Evolutionary conservation across 768 basidiomycete species (phyloP), one percentile per base, ranked within the genome.

Genomic region (Filobasidium wieringae): DNA sequence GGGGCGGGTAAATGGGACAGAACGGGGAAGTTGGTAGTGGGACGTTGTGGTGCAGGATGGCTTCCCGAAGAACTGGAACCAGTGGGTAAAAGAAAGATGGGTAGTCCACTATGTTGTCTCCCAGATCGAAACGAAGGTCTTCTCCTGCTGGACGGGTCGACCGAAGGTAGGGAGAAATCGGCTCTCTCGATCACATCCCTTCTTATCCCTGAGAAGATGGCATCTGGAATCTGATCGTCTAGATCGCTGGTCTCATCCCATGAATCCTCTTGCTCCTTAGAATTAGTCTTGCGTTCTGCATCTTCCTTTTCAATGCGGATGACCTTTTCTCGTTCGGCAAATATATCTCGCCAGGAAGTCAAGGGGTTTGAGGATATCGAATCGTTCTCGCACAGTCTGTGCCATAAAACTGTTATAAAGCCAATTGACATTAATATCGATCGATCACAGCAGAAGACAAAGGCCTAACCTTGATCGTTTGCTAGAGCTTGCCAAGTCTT

Each of bases 1-100:
- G 68, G 69, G 9, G 65, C 43, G n/a, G 64, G 45, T 19, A 66
- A 37, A 41, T 68, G 61, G 0, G 70, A 71, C 1, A 49, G 39
- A 33, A 70, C 63, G 0, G 62, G 63, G 9, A 58, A 61, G 31
- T 59, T 57, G 9, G 50, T 40, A 30, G 22, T 26, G 11, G 39
- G 54, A 33, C 32, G 27, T 41, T 15, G 39, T 24, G 22, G 40
- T 27, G 51, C 30, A 30, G 17, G 57, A 2, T 27, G 27, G n/a
- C n/a, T 39, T 15, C 49, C 27, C 4, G 57, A 33, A 3, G 45
- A 50, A 11, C 33, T 9, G 7, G 56, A n/a, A 22, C n/a, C 33
- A 22, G 22, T 27, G 2, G 60, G 55, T 40, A 61, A 12, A 22
- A 61, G 31, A 40, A 60, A 60, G 6, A 60, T 31, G 3, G 59